Base-by-base conservation (phyloP, 2,329 filamentous ascomycete species). In the Escovopsis sp. region DNA sequence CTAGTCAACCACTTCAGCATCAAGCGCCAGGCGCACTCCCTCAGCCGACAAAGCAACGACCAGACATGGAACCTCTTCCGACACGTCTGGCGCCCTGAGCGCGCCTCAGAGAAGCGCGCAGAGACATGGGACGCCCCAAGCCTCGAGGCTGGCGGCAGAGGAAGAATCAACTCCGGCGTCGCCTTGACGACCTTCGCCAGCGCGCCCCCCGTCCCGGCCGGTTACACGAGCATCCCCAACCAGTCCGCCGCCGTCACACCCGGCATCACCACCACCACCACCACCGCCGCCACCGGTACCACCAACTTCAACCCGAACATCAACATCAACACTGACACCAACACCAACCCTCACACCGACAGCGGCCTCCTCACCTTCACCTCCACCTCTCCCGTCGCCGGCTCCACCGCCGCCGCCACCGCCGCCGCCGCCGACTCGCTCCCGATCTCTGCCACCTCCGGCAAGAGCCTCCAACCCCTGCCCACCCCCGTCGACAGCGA, bases 1-100 rank as follows among this genome's bases (percentile, higher is more conserved):
- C 39, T 43, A 71, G 68, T 68, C 59, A 71, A 71, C 48, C 55
- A 60, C 35, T 65, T 60, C 49, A 57, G 55, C 40, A 61, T 65
- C 47, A 71, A 65, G 57, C 60, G 62, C 45, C 54, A 59, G 43
- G 68, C 68, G 44, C 64, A 66, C 45, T 57, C 47, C 16, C 51
- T 67, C 35, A 64, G 65, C 39, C 62, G 66, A 43, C 54, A 60
- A 31, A 57, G 57, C 41, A 48, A 53, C 39, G 59, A 62, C 42
- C 57, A 63, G 16, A 50, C 53, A 16, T 66, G 61, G 58, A 70
- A 68, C 27, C 64, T 62, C 7, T 70, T 70, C 40, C 59, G 63
- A 8, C 64, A 65, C 43, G 56, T 65, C n/a, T 47, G 53, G 16
- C 51, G 53, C 12, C 24, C 24, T n/a, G 25, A n/a, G 12, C 29